Evolutionary conservation across 2,329 filamentous ascomycete species (phyloP).

Genomic region (Botrytis aclada): DNA sequence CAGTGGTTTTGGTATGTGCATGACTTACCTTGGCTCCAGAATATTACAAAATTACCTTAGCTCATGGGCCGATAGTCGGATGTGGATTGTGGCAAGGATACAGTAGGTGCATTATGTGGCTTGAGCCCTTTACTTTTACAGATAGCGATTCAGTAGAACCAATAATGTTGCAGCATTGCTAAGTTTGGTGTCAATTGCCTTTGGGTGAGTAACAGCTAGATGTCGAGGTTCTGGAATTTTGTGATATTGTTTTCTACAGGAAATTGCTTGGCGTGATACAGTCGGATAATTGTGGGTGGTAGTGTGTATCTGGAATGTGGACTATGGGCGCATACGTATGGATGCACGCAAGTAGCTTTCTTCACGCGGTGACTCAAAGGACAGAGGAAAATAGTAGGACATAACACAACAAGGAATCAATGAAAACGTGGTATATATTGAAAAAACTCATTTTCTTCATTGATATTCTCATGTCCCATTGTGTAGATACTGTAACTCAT

Average conservation of each 20-base stretch:
- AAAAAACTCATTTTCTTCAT: not conserved
- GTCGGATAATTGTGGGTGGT: not conserved
- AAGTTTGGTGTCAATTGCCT: not conserved
- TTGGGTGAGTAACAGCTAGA: not conserved
- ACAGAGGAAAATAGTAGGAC: too few species aligned
- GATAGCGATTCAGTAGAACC: not conserved
- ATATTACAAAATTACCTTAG: constrained; percentile 9
- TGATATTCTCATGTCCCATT: not conserved
- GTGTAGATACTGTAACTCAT: not conserved
- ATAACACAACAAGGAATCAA: not conserved
- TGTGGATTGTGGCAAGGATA: constrained; percentile 1
- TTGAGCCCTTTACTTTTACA: not conserved
- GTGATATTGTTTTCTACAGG: too few species aligned
- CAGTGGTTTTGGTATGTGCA: constrained; percentile 6
- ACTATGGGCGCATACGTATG: not conserved
- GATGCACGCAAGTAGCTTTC: not conserved
- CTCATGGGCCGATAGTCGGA: constrained; percentile 11
- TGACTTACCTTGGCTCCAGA: not conserved
- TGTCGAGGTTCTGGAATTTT: not conserved
- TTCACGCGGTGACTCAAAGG: not conserved
- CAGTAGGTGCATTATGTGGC: not conserved
- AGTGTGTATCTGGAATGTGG: not conserved
- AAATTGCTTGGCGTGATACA: not conserved
- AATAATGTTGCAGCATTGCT: not conserved
- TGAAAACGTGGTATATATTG: not conserved